These are phyloP conservation scores for Lentinula guzmanii DNA, from an alignment of 768 basidiomycete species.

Conservation along the genomic window DNA sequence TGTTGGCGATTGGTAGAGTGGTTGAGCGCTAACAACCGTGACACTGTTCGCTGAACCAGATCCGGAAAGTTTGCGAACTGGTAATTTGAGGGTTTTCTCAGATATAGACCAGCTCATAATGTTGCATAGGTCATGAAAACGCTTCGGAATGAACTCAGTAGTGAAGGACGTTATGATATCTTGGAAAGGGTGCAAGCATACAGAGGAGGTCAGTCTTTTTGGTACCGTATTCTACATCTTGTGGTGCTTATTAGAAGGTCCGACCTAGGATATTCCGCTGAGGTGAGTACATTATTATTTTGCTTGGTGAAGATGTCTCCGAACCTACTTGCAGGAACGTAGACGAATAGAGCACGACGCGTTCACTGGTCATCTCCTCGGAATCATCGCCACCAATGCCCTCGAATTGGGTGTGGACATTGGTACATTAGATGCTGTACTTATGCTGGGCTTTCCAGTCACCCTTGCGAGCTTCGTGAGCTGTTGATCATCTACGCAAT, in stretches of 20 bases:
- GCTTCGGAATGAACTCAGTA: constrained; percentile 61
- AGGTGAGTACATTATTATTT: constrained; percentile 31
- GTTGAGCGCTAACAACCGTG: not conserved
- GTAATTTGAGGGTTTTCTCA: constrained; percentile 28
- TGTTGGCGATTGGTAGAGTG: not conserved
- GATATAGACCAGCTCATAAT: not conserved
- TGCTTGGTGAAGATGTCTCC: not conserved
- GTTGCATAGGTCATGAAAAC: constrained; percentile 67
- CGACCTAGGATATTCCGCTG: constrained; percentile 59
- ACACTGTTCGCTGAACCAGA: constrained; percentile 31
- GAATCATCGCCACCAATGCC: constrained; percentile 86
- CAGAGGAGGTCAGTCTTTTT: constrained; percentile 56
- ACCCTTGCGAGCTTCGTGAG: constrained; percentile 74
- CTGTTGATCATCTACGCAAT: not conserved
- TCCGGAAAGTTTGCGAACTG: constrained; percentile 77
- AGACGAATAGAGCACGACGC: constrained; percentile 82
- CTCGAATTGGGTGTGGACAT: constrained; percentile 92
- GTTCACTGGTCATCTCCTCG: constrained; percentile 77
- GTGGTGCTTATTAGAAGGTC: not conserved
- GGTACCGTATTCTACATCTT: not conserved
- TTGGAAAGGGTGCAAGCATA: constrained; percentile 75
- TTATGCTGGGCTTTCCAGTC: constrained; percentile 83
- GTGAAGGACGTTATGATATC: constrained; percentile 73
- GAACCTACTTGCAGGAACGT: constrained; percentile 48
- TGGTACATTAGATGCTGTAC: constrained; percentile 80